Conservation (phyloP, 2,329 filamentous ascomycete species). For the Ophiostoma fasciatum region DNA sequence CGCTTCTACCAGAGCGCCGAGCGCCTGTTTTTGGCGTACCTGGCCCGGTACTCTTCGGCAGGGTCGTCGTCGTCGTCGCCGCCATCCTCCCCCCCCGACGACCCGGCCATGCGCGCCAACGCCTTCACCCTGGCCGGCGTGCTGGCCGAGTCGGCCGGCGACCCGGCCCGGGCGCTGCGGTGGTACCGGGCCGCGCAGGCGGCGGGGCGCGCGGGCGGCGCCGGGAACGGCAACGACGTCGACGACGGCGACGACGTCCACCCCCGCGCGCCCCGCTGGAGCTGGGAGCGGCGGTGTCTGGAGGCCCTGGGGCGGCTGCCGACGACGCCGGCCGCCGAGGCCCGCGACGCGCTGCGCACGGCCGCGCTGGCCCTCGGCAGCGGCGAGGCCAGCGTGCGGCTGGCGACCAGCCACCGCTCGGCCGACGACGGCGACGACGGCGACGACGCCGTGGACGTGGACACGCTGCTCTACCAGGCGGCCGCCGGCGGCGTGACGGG, state of each 20-base stretch:
- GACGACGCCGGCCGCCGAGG: constrained; percentile 7
- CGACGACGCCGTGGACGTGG: constrained; percentile 4
- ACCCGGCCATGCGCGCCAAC: constrained; percentile 15
- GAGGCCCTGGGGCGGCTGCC: constrained; percentile 17
- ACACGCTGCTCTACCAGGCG: constrained; percentile 13
- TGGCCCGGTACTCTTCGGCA: no score
- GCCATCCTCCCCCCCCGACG: background rate
- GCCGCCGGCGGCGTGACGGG: constrained; percentile 16
- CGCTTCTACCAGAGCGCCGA: constrained; percentile 13
- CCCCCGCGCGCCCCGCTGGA: constrained; percentile 16
- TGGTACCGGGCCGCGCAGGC: constrained; percentile 11
- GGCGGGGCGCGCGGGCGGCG: background rate
- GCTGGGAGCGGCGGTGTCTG: constrained; percentile 20
- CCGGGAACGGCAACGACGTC: background rate
- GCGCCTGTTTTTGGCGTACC: constrained; percentile 13
- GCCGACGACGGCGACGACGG: constrained; percentile 13
- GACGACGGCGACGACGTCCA: background rate
- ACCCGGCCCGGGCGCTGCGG: constrained; percentile 16
- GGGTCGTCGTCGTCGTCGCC: background rate
- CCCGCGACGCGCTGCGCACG: constrained; percentile 12
- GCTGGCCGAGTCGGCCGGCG: constrained; percentile 11
- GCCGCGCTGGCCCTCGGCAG: constrained; percentile 20
- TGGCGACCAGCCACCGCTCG: constrained; percentile 11
- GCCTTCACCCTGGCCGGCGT: constrained; percentile 23
- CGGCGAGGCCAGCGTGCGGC: constrained; percentile 13